Percentiles rank a stretch among this genome's conserved stretches.
These are phyloP conservation scores for Alternaria metachromatica DNA, from an alignment of 2,329 filamentous ascomycete genomes.

Conservation along the genomic window DNA sequence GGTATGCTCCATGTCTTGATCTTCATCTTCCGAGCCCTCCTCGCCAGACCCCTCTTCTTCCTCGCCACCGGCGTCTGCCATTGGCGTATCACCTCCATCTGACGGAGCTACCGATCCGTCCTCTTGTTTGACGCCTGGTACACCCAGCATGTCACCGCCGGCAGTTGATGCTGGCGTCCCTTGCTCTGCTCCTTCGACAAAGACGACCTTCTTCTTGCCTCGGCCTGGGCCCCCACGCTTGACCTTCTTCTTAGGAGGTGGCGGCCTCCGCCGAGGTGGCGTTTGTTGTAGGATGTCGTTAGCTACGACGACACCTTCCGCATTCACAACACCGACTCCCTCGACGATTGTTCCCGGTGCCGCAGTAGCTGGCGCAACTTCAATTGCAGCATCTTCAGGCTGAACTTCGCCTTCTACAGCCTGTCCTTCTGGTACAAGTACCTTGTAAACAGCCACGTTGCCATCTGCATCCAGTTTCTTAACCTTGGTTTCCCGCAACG, in stretches of 20 bases:
- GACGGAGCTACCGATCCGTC: slow-evolving; percentile 48
- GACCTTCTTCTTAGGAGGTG: slow-evolving; percentile 80
- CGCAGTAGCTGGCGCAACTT: slow-evolving; percentile 54
- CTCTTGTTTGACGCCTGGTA: slow-evolving; percentile 48
- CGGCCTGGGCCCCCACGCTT: slow-evolving; percentile 78
- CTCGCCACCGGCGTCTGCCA: slow-evolving; percentile 54
- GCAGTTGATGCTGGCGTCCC: slow-evolving; percentile 32
- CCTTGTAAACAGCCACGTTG: slow-evolving; percentile 83
- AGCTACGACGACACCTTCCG: slow-evolving; percentile 65
- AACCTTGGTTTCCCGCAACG: slow-evolving; percentile 80
- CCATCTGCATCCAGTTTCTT: slow-evolving; percentile 77
- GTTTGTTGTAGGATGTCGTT: slow-evolving; percentile 55
- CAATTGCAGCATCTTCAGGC: slow-evolving; percentile 57
- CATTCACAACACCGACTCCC: slow-evolving; percentile 65
- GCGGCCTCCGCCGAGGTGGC: slow-evolving; percentile 68
- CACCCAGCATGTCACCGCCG: slow-evolving; percentile 32
- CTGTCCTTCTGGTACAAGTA: slow-evolving; percentile 81
- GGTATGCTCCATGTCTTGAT: slow-evolving; percentile 56
- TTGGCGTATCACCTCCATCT: slow-evolving; percentile 48
- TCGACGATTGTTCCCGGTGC: slow-evolving; percentile 67
- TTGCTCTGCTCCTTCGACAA: slow-evolving; percentile 53
- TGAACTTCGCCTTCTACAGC: slow-evolving; percentile 82
- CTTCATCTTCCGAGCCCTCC: slow-evolving; percentile 55
- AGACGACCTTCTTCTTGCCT: slow-evolving; percentile 76
- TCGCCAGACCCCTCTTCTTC: slow-evolving; percentile 57